Percentiles rank a stretch among this genome's conserved stretches.
Evolutionary conservation across 2,329 filamentous ascomycete species (phyloP).

Genomic region (Phoma sp.): DNA sequence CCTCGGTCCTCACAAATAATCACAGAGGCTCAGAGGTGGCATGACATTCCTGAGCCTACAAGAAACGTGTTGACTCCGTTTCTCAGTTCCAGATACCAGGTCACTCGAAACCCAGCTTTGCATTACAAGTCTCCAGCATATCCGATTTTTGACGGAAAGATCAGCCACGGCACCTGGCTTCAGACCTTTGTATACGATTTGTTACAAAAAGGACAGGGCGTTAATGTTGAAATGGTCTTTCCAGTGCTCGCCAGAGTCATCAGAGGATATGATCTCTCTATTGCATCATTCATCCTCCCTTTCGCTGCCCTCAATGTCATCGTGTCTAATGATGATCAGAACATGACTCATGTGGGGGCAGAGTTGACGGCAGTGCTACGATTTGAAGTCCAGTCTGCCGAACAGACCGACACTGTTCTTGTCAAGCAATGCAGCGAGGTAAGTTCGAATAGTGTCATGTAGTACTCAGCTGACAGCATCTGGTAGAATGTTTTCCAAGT

Average conservation of each 20-base stretch:
- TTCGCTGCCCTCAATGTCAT: slow-evolving; percentile 86
- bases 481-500: slow-evolving; percentile 82
- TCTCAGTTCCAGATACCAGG: slow-evolving; percentile 78
- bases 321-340: slow-evolving; percentile 70
- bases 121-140: slow-evolving; percentile 57
- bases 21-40: slow-evolving; percentile 75
- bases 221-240: slow-evolving; percentile 78
- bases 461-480: slow-evolving; percentile 19
- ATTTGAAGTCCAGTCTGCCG: slow-evolving; percentile 60
- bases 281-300: slow-evolving; percentile 86
- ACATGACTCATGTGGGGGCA: slow-evolving; percentile 68
- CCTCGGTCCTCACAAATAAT: slow-evolving; percentile 62
- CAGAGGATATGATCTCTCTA: slow-evolving; percentile 81
- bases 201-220: slow-evolving; percentile 75
- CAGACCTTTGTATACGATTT: slow-evolving; percentile 81
- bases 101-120: slow-evolving; percentile 54
- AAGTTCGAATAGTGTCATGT: slow-evolving; percentile 37
- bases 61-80: slow-evolving; percentile 88
- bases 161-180: slow-evolving; percentile 81
- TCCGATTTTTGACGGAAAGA: slow-evolving; percentile 74
- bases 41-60: slow-evolving; percentile 74
- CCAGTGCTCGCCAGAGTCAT: slow-evolving; percentile 82
- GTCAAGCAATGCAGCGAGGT: slow-evolving; percentile 88
- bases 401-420: slow-evolving; percentile 71
- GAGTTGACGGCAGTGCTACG: slow-evolving; percentile 80